These are phyloP conservation scores for Psilocybe tampanensis DNA, from an alignment of 768 basidiomycete genomes.

Conservation along the genomic window DNA sequence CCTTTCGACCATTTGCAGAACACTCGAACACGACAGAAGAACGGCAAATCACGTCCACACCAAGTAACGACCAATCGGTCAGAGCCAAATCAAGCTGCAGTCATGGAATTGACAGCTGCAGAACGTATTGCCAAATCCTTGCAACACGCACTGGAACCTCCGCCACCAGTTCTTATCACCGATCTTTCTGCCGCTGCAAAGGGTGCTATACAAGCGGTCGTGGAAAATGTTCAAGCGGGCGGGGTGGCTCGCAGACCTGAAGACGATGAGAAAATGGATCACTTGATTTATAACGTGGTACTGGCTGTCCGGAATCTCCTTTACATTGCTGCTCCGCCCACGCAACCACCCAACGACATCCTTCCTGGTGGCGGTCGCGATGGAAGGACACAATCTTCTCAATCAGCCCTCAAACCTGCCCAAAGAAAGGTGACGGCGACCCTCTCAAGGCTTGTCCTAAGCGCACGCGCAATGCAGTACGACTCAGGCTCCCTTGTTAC, in stretches of 20 bases:
- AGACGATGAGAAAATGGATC: constrained; percentile 61
- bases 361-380: constrained; percentile 54
- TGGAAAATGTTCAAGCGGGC: constrained; percentile 57
- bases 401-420: constrained; percentile 72
- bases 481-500: constrained; percentile 65
- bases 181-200: constrained; percentile 64
- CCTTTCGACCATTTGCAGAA: constrained; percentile 40
- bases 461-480: constrained; percentile 87
- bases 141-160: constrained; percentile 59
- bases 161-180: constrained; percentile 58
- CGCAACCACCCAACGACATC: constrained; percentile 60
- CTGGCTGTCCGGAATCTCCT: constrained; percentile 77
- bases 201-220: constrained; percentile 61
- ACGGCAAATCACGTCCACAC: constrained; percentile 23
- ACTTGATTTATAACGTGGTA: constrained; percentile 63
- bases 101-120: constrained; percentile 59
- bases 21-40: constrained; percentile 28
- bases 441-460: constrained; percentile 85
- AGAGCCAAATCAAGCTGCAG: constrained; percentile 22
- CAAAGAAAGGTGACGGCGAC: constrained; percentile 89
- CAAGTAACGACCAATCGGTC: constrained; percentile 13
- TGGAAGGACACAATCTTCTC: constrained; percentile 41
- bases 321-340: constrained; percentile 64
- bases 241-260: constrained; percentile 49
- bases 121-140: constrained; percentile 69